These are phyloP conservation scores for Papilionanthe hybrid DNA, from an alignment of 116 monocot genomes.

Conservation along the genomic window DNA sequence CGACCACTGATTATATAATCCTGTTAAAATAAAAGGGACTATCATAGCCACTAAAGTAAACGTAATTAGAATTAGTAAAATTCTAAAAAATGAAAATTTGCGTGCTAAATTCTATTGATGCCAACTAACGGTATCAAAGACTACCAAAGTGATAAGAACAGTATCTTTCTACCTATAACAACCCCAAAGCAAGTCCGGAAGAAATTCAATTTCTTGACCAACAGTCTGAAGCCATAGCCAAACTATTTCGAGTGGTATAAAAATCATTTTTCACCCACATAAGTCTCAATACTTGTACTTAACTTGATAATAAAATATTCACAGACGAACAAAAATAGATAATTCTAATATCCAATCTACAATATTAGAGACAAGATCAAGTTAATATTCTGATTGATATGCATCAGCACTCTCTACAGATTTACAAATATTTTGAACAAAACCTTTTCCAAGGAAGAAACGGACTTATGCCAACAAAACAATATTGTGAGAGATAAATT, in stretches of 20 bases:
- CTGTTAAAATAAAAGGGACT: too few species aligned
- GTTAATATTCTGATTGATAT: too few species aligned
- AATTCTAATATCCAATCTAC: too few species aligned
- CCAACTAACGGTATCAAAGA: not conserved
- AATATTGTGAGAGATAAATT: too few species aligned
- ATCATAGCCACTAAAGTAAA: not conserved
- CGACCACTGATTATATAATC: not conserved
- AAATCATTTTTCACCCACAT: not conserved
- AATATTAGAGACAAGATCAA: too few species aligned
- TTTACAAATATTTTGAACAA: too few species aligned
- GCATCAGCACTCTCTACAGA: too few species aligned
- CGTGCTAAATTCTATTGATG: not conserved
- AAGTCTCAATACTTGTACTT: not conserved
- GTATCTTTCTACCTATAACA: not conserved
- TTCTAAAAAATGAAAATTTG: not conserved
- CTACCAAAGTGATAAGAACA: not conserved
- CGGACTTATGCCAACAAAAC: too few species aligned
- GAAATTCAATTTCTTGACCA: not conserved
- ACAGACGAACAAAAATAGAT: not conserved
- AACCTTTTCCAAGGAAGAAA: too few species aligned
- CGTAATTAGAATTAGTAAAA: not conserved
- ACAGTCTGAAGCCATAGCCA: not conserved
- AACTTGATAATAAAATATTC: not conserved
- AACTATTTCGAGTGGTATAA: not conserved
- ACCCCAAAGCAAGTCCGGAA: not conserved